A percentile compares a stretch with the other conserved stretches of the same genome.
Conservation (phyloP, 352 stramenopile genomes). For the Phytophthora citricola region DNA sequence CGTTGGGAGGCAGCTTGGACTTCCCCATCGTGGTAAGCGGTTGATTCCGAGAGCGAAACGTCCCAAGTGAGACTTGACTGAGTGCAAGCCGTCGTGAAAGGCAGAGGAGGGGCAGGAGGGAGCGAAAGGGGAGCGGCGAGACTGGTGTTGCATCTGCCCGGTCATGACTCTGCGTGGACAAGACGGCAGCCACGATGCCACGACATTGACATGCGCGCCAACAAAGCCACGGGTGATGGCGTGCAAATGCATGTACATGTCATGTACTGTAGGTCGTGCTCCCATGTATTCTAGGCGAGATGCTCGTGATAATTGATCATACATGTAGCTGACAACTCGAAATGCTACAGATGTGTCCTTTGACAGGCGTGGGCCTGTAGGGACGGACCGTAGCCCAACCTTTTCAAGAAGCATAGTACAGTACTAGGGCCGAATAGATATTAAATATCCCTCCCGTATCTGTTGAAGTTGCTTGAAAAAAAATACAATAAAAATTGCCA, state of each 20-base stretch:
- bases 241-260: not conserved
- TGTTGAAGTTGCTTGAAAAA: too few species aligned
- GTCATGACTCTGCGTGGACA: constrained; percentile 15
- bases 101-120: constrained; percentile 31
- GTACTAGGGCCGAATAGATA: too few species aligned
- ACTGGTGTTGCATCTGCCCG: constrained; percentile 14
- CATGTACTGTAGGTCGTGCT: not conserved
- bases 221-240: not conserved
- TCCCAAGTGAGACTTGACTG: constrained; percentile 4
- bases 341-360: too few species aligned
- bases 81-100: not conserved
- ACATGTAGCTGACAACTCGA: too few species aligned
- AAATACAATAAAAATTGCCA: too few species aligned
- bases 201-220: not conserved
- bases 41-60: not conserved
- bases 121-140: constrained; percentile 6
- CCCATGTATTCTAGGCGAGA: not conserved
- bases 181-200: constrained; percentile 4
- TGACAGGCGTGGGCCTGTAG: too few species aligned
- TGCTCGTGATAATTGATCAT: too few species aligned
- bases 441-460: too few species aligned
- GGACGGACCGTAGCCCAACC: too few species aligned
- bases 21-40: constrained; percentile 17
- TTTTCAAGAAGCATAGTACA: too few species aligned
- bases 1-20: constrained; percentile 33